Evolutionary conservation across 139 green algal genomes (phyloP).

Genomic region (Closterium sp.): DNA sequence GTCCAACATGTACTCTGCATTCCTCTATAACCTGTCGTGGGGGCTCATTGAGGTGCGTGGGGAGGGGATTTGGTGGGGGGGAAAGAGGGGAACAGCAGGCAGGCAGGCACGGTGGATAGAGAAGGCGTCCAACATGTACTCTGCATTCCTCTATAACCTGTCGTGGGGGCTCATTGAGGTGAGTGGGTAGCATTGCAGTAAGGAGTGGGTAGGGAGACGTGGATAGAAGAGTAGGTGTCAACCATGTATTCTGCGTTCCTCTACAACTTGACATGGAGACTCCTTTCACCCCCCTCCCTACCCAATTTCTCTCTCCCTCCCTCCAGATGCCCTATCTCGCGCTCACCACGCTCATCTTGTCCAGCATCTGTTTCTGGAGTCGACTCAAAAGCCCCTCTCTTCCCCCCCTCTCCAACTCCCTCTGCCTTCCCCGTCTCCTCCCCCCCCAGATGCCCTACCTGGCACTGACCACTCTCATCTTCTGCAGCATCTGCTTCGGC

Average conservation of each 20-base stretch:
- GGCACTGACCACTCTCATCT: slow-evolving; percentile 20
- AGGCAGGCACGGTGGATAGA: too few species aligned
- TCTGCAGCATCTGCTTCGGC: slow-evolving; percentile 23
- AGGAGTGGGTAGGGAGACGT: too few species aligned
- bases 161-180: slow-evolving; percentile 39
- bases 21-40: slow-evolving; percentile 42
- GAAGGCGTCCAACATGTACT: slow-evolving; percentile 38
- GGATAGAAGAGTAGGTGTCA: too few species aligned
- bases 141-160: slow-evolving; percentile 23
- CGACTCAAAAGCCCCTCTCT: too few species aligned
- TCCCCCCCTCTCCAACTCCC: background rate
- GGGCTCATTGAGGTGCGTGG: slow-evolving; percentile 25
- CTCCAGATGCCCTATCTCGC: slow-evolving; percentile 19
- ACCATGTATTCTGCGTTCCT: too few species aligned
- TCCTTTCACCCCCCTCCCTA: too few species aligned
- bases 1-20: slow-evolving; percentile 34
- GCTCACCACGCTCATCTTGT: too few species aligned
- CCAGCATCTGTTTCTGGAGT: too few species aligned
- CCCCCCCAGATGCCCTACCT: slow-evolving; percentile 23
- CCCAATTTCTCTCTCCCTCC: too few species aligned
- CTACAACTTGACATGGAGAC: too few species aligned
- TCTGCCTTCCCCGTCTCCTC: too few species aligned
- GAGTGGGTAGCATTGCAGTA: background rate
- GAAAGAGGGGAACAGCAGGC: too few species aligned
- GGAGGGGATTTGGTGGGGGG: background rate